phyloP scores from a whole-genome alignment of 495 filamentous ascomycete genomes.

The Trichoderma erinaceum region DNA sequence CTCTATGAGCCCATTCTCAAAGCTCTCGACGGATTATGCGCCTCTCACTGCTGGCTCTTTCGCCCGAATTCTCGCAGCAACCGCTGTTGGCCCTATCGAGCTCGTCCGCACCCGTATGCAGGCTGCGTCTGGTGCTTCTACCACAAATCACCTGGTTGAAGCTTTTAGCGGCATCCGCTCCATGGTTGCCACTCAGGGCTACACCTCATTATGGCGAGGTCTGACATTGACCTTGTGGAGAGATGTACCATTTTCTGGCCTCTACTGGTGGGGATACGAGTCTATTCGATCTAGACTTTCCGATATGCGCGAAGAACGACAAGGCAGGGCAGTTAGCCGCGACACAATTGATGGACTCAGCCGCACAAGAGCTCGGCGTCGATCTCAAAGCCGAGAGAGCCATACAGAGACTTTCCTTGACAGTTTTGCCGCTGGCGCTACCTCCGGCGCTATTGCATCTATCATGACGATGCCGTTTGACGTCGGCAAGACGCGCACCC shows the following conservation, averaged over 20 bases:
- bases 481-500: conserved; percentile 91
- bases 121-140: conserved; percentile 56
- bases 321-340: conserved; percentile 28
- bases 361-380: conserved; percentile 34
- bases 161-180: conserved; percentile 68
- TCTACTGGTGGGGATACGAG: conserved; percentile 99
- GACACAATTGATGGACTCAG: conserved; percentile 18
- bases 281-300: conserved; percentile 59
- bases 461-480: conserved; percentile 95
- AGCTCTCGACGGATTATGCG: conserved; percentile 59
- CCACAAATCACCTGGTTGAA: conserved; percentile 52
- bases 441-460: conserved; percentile 76
- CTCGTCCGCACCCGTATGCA: conserved; percentile 93
- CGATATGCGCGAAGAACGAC: conserved; percentile 50
- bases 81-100: conserved; percentile 83
- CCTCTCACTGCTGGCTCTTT: conserved; percentile 73
- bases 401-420: conserved; percentile 72
- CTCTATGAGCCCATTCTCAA: conserved; percentile 58
- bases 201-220: conserved; percentile 85
- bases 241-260: conserved; percentile 91
- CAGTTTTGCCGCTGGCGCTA: conserved; percentile 79
- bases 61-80: conserved; percentile 74
- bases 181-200: conserved; percentile 72
- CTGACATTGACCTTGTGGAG: conserved; percentile 90
- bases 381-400: conserved; percentile 48